Conservation (phyloP, 768 basidiomycete species). For the Strobilomyces dryophilus region DNA sequence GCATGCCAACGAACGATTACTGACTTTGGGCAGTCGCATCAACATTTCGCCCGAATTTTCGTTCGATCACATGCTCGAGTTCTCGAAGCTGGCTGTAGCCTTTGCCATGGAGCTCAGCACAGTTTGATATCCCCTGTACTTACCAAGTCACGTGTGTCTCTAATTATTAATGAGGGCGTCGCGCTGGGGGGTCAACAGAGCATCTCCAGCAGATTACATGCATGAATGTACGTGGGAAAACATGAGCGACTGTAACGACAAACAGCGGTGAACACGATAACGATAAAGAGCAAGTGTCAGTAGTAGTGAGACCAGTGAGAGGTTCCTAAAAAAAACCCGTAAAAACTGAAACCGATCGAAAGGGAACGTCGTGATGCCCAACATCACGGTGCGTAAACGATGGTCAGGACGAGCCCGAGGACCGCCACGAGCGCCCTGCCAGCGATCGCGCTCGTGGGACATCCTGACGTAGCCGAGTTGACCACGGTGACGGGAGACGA, state of each 20-base stretch:
- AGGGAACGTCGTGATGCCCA: not conserved
- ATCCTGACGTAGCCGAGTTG: not conserved
- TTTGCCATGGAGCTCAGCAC: slow-evolving; percentile 74
- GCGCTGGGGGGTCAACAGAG: not conserved
- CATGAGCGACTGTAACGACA: not conserved
- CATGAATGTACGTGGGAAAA: not conserved
- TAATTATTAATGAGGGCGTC: not conserved
- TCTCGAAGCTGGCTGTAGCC: slow-evolving; percentile 79
- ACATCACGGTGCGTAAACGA: not conserved
- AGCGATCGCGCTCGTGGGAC: not conserved
- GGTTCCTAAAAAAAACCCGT: not conserved
- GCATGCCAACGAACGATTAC: slow-evolving; percentile 35
- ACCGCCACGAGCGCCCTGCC: not conserved
- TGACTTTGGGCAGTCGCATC: slow-evolving; percentile 53
- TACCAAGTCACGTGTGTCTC: not conserved
- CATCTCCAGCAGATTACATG: not conserved
- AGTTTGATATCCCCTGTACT: slow-evolving; percentile 6
- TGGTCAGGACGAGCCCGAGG: not conserved
- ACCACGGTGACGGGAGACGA: not conserved
- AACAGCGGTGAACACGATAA: not conserved
- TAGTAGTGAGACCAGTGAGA: too few species aligned
- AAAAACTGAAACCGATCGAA: not conserved
- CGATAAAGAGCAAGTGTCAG: not conserved
- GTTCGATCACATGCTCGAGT: slow-evolving; percentile 86
- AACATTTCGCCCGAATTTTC: slow-evolving; percentile 87